These are phyloP conservation scores for Naganishia kalamii DNA, from an alignment of 768 basidiomycete species.

Conservation along the genomic window DNA sequence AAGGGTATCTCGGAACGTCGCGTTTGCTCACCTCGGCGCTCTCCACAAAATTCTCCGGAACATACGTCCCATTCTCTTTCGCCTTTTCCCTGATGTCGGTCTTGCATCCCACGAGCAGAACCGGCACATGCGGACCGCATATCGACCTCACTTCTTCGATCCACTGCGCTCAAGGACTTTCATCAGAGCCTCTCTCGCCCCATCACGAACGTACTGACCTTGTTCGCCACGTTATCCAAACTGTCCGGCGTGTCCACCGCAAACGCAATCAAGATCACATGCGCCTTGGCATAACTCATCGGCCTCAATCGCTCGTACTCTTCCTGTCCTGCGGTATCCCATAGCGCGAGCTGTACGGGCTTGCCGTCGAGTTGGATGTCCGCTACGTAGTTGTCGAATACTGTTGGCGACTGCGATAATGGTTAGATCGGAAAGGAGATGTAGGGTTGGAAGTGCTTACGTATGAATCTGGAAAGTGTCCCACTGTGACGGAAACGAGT, in stretches of 20 bases:
- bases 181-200: not conserved
- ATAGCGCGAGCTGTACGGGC: constrained; percentile 89
- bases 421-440: constrained; percentile 9
- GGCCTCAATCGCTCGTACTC: constrained; percentile 98
- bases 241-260: constrained; percentile 94
- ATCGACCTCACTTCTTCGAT: constrained; percentile 97
- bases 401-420: constrained; percentile 55
- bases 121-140: constrained; percentile 85
- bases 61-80: constrained; percentile 34
- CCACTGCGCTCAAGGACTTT: constrained; percentile 59
- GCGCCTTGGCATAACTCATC: constrained; percentile 95
- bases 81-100: constrained; percentile 67
- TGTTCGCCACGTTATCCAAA: constrained; percentile 86
- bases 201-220: constrained; percentile 53
- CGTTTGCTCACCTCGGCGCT: constrained; percentile 38
- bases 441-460: constrained; percentile 13
- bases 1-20: not conserved
- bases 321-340: constrained; percentile 99
- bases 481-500: constrained; percentile 28
- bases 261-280: constrained; percentile 97
- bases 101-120: constrained; percentile 94
- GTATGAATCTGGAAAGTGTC: constrained; percentile 43
- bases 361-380: constrained; percentile 97
- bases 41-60: constrained; percentile 43
- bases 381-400: constrained; percentile 98